Conservation (phyloP, 225 moss, liverwort and hornwort genomes). For the Thuidium tamariscinum region DNA sequence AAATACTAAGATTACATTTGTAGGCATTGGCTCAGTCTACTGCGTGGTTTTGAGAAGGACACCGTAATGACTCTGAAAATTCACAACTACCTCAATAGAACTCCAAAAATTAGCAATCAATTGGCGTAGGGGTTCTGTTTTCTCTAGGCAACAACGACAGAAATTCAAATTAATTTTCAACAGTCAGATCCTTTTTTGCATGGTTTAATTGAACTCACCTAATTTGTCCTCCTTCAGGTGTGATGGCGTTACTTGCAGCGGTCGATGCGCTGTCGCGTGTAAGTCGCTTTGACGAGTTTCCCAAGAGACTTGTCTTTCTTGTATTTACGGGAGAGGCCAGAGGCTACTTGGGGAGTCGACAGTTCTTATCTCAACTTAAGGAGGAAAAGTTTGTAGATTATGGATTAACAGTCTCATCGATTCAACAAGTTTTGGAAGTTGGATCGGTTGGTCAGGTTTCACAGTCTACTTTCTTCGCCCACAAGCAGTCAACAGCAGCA, state of each 20-base stretch:
- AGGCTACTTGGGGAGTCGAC: conserved; percentile 96
- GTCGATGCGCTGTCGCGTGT: conserved; percentile 75
- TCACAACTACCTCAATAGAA: background rate
- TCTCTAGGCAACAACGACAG: background rate
- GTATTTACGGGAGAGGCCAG: conserved; percentile 83
- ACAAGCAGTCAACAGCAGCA: conserved; percentile 56
- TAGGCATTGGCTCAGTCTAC: background rate
- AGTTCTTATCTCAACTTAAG: conserved; percentile 72
- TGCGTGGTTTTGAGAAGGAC: background rate
- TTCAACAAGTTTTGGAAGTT: conserved; percentile 80
- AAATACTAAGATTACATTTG: background rate
- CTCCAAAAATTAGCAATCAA: background rate
- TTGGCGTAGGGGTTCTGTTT: background rate
- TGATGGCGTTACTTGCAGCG: conserved; percentile 88
- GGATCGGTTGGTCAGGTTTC: conserved; percentile 79
- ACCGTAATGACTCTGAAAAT: background rate
- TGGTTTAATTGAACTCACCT: background rate
- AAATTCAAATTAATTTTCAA: background rate
- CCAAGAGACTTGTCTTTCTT: conserved; percentile 69
- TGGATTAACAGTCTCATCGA: conserved; percentile 46
- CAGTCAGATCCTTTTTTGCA: background rate
- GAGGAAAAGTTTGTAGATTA: conserved; percentile 32
- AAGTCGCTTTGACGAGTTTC: conserved; percentile 36
- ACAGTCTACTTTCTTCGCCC: conserved; percentile 60
- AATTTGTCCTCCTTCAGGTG: conserved; percentile 33